Percentiles rank a stretch among this genome's conserved stretches.
phyloP scores from a whole-genome alignment of 371 early-diverging fungal species.

The Syncephalastrum sp. region DNA sequence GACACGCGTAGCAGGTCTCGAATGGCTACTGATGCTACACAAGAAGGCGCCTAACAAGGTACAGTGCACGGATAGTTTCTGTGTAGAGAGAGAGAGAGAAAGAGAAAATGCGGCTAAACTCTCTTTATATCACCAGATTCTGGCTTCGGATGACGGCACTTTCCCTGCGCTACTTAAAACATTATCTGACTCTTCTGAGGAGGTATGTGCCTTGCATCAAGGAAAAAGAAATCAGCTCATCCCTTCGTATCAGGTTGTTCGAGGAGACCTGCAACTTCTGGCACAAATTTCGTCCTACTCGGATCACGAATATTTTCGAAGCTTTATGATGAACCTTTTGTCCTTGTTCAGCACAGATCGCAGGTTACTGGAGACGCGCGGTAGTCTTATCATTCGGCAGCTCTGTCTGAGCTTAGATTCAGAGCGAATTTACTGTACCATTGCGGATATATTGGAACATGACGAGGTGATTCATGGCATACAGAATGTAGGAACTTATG shows the following conservation, averaged over 20 bases:
- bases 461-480: constrained; percentile 49
- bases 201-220: constrained; percentile 37
- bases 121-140: constrained; percentile 30
- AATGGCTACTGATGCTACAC: constrained; percentile 94
- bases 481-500: too few relatives aligned
- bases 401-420: constrained; percentile 81
- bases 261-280: constrained; percentile 82
- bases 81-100: neutral
- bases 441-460: constrained; percentile 79
- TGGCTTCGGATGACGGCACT: constrained; percentile 75
- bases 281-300: constrained; percentile 85
- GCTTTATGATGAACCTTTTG: constrained; percentile 80
- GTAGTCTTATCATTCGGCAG: constrained; percentile 86
- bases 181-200: constrained; percentile 88
- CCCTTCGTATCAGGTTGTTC: constrained; percentile 58
- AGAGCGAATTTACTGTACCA: constrained; percentile 80
- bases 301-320: constrained; percentile 72
- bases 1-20: constrained; percentile 82
- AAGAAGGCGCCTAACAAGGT: constrained; percentile 79
- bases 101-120: neutral
- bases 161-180: constrained; percentile 81
- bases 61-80: neutral
- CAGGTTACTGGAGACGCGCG: constrained; percentile 79
- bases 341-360: constrained; percentile 81
- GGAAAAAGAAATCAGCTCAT: neutral